phyloP scores from a whole-genome alignment of 2,329 filamentous ascomycete species.

The Diaporthe sp. region DNA sequence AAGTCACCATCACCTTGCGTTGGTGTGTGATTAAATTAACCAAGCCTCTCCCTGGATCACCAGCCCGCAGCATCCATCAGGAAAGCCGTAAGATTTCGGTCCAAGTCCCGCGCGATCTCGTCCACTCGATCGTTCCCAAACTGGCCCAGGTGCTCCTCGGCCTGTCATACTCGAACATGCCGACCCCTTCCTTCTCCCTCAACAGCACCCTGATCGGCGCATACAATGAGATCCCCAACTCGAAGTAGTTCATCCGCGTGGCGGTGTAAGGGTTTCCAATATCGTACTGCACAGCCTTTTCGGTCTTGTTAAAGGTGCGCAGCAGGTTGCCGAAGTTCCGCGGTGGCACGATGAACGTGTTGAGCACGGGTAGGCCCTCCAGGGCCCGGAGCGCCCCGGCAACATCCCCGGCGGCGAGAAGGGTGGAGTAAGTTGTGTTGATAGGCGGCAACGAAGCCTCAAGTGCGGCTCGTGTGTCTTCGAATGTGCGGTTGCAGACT shows the following conservation, averaged over 20 bases:
- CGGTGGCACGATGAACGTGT: neutral
- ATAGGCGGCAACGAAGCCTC: neutral
- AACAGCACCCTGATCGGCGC: neutral
- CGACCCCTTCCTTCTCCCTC: neutral
- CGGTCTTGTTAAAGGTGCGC: neutral
- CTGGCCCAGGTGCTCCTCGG: neutral
- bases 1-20: neutral
- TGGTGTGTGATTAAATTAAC: neutral
- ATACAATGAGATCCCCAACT: neutral
- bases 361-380: neutral
- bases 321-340: constrained; percentile 6
- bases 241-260: neutral
- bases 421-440: constrained; percentile 1
- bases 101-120: neutral
- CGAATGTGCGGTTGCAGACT: constrained; percentile 4
- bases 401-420: neutral
- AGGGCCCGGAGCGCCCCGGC: neutral
- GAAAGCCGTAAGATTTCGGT: neutral
- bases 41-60: neutral
- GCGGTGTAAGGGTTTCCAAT: neutral
- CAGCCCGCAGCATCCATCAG: constrained; percentile 4
- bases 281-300: neutral
- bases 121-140: neutral
- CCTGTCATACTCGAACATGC: constrained; percentile 4
- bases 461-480: neutral